Evolutionary conservation across 257 asterid species (phyloP).

Genomic region (Forsythia viridissima): DNA sequence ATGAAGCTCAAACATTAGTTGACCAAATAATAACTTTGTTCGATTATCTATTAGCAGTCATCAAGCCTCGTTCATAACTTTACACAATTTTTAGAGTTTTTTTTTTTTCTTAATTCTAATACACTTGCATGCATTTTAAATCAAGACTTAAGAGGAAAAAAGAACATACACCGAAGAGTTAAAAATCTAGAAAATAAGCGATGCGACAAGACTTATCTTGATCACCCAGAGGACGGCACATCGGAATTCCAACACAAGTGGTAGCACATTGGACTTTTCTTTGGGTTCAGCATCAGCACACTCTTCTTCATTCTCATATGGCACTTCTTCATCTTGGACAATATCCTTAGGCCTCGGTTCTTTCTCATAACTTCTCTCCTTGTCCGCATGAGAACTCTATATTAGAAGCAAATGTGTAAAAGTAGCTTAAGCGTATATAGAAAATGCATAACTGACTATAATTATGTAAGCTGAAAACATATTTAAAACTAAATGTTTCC

Average conservation of each 20-base stretch:
- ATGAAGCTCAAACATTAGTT: no score
- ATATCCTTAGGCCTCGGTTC: slow-evolving; percentile 44
- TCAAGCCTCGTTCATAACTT: no score
- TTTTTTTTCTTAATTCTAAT: no score
- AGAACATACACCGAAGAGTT: not conserved
- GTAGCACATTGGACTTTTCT: slow-evolving; percentile 43
- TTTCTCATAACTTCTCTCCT: slow-evolving; percentile 41
- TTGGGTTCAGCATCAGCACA: slow-evolving; percentile 36
- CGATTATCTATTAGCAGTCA: no score
- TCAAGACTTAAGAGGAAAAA: not conserved
- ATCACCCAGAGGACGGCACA: slow-evolving; percentile 41
- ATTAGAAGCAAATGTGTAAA: slow-evolving; percentile 8
- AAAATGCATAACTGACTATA: not conserved
- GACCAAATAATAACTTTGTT: no score
- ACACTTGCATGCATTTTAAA: not conserved
- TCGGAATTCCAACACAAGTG: slow-evolving; percentile 55
- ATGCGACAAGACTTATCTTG: slow-evolving; percentile 39
- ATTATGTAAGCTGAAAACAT: no score
- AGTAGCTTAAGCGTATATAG: not conserved
- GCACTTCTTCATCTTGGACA: slow-evolving; percentile 44
- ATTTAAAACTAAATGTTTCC: no score
- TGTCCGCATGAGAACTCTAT: slow-evolving; percentile 43
- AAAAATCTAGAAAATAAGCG: not conserved
- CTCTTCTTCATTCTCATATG: slow-evolving; percentile 46
- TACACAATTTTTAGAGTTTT: no score